A percentile compares a stretch with the other conserved stretches of the same genome.
Evolutionary conservation across 352 stramenopile genomes (phyloP).

Genomic region (Globisporangium paddicum): DNA sequence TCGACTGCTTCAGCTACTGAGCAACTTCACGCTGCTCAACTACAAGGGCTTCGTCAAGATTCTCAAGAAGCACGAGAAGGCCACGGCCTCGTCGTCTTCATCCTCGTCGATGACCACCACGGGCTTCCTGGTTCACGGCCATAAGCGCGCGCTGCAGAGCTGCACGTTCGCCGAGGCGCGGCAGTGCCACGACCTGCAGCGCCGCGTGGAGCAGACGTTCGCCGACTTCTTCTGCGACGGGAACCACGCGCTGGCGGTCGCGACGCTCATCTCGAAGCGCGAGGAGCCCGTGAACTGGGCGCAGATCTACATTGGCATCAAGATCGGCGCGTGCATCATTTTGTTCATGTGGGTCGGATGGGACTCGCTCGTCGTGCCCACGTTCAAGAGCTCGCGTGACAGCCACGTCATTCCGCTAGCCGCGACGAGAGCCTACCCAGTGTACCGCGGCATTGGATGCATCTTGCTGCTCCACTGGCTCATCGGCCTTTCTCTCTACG

Average conservation of each 20-base stretch:
- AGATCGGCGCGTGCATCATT: conserved; percentile 73
- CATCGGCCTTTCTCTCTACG: conserved; percentile 87
- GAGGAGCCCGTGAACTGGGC: conserved; percentile 76
- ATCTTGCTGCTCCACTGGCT: conserved; percentile 96
- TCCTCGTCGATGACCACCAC: conserved; percentile 21
- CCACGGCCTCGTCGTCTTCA: conserved; percentile 55
- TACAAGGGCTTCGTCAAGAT: conserved; percentile 98
- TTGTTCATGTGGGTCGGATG: conserved; percentile 93
- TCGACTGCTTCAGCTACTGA: conserved; percentile 90
- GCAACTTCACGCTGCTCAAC: conserved; percentile 98
- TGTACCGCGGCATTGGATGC: conserved; percentile 94
- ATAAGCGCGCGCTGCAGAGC: conserved; percentile 47
- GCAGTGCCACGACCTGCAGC: conserved; percentile 40
- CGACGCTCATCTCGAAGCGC: conserved; percentile 74
- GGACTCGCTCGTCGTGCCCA: conserved; percentile 88
- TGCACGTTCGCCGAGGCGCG: conserved; percentile 57
- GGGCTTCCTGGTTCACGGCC: conserved; percentile 22
- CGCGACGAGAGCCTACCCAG: conserved; percentile 84
- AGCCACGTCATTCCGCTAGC: conserved; percentile 74
- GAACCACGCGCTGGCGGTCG: conserved; percentile 60
- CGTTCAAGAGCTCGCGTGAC: conserved; percentile 59
- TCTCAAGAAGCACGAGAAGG: conserved; percentile 93
- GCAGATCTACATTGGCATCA: conserved; percentile 83
- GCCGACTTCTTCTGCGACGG: conserved; percentile 73
- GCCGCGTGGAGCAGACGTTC: conserved; percentile 61